These are phyloP conservation scores for Lecanicillium sp. DNA, from an alignment of 2,329 filamentous ascomycete genomes.

Conservation along the genomic window DNA sequence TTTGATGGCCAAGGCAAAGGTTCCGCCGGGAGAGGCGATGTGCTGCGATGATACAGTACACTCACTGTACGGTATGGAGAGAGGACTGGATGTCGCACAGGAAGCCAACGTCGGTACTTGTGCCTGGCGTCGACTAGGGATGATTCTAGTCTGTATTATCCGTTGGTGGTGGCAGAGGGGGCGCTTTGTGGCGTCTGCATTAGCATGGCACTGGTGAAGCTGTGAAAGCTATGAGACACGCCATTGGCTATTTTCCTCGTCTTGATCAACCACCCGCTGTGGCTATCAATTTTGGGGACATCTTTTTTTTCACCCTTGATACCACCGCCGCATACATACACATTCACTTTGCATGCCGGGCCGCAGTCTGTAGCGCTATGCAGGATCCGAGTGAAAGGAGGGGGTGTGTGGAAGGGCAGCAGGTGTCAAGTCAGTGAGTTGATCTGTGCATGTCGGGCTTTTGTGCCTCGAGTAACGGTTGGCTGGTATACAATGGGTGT, in stretches of 20 bases:
- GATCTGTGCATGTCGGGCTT: too few relatives aligned
- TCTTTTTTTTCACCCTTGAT: neutral
- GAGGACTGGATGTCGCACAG: neutral
- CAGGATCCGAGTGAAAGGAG: neutral
- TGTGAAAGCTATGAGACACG: neutral
- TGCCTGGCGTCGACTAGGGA: neutral
- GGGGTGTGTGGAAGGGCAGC: too few relatives aligned
- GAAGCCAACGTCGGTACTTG: slow-evolving; percentile 4
- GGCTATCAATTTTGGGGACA: too few relatives aligned
- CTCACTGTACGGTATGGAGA: too few relatives aligned
- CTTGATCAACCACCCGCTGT: neutral
- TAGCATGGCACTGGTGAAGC: neutral
- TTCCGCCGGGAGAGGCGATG: too few relatives aligned
- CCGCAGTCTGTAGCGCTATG: neutral
- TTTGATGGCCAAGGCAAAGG: too few relatives aligned
- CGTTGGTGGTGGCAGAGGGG: neutral
- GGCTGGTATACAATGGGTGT: too few relatives aligned
- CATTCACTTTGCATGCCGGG: neutral
- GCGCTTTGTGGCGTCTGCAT: slow-evolving; percentile 3
- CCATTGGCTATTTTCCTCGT: neutral
- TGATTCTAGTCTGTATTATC: neutral
- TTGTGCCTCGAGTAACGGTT: too few relatives aligned
- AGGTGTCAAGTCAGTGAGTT: too few relatives aligned
- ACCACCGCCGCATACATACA: too few relatives aligned
- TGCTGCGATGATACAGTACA: too few relatives aligned